Evolutionary conservation across 805 yeast species (phyloP), one percentile per base, ranked within the genome.

Genomic region (Saccharomycopsis sp.): DNA sequence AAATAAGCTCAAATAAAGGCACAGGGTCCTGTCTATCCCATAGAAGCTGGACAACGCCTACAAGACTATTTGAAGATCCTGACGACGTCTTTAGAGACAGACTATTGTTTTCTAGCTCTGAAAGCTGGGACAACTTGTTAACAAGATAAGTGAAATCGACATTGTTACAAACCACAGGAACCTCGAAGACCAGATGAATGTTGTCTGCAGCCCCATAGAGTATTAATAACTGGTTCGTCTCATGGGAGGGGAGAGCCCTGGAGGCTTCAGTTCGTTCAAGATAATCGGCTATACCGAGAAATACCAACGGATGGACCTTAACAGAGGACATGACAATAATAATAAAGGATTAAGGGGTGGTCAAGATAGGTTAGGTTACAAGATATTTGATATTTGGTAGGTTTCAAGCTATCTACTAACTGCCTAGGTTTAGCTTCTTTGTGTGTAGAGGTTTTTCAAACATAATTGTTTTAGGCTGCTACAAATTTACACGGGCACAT

Each of bases 281-380:
- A 25, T 34, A 54, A 20, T 57, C 60, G 23, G 56, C 25, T 17
- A 57, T 49, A 3, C 38, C 19, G 7, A 57, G 42, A 56, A 56
- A 57, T 15, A 49, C 56, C 23, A 54, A 49, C 14, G 60, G 60
- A 29, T 57, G 60, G 9, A 57, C 19, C 12, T 35, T 57, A 29
- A 52, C 54, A 8, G 38, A 20, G 34, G 22, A n/a, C 20, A 9
- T 20, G 9, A 7, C 38, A 5, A 29, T 12, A 5, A 29, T 29
- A 29, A 7, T 29, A 7, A 12, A 29, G 38, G 38, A 12, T 29
- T 7, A 5, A 5, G 5, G 5, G 5, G 5, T 29, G 38, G 12
- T 5, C 12, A 29, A 29, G 5, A 29, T 29, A 29, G 5, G 38
- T 29, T 5, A 29, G 5, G 5, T 29, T 29, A 29, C 38, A 29